Conservation (phyloP, 805 yeast species). For the Cephaloascus fragrans region DNA sequence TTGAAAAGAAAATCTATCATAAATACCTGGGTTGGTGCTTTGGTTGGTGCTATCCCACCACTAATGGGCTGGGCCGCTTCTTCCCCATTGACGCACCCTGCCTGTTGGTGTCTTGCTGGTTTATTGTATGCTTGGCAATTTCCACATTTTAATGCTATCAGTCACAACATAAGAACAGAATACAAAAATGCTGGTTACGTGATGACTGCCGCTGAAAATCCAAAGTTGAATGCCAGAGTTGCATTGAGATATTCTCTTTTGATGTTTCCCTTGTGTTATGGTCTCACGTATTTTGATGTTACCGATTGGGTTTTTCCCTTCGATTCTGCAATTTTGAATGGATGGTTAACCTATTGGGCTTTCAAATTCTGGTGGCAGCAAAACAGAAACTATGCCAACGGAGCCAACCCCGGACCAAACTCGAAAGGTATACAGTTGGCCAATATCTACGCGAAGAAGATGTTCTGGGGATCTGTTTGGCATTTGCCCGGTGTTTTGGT, state of each 20-base stretch:
- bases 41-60: slow-evolving; percentile 99
- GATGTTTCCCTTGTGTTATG: slow-evolving; percentile 91
- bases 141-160: slow-evolving; percentile 91
- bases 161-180: slow-evolving; percentile 81
- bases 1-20: slow-evolving; percentile 75
- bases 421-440: slow-evolving; percentile 53
- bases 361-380: slow-evolving; percentile 84
- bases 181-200: slow-evolving; percentile 91
- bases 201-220: slow-evolving; percentile 95
- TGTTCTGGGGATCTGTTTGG: slow-evolving; percentile 92
- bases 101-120: slow-evolving; percentile 90
- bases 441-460: slow-evolving; percentile 63
- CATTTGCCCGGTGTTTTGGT: slow-evolving; percentile 86
- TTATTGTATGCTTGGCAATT: slow-evolving; percentile 96
- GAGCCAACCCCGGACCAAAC: slow-evolving; percentile 27
- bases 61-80: slow-evolving; percentile 99
- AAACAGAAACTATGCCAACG: slow-evolving; percentile 39
- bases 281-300: slow-evolving; percentile 65
- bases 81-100: slow-evolving; percentile 71
- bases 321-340: slow-evolving; percentile 78
- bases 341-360: slow-evolving; percentile 78
- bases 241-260: slow-evolving; percentile 82
- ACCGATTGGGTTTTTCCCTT: slow-evolving; percentile 73
- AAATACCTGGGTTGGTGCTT: slow-evolving; percentile 97
- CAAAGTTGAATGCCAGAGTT: slow-evolving; percentile 85